Evolutionary conservation across 345 rosid species (phyloP), one percentile per base, ranked within the genome.

Genomic region (Eucalyptus pauciflora): DNA sequence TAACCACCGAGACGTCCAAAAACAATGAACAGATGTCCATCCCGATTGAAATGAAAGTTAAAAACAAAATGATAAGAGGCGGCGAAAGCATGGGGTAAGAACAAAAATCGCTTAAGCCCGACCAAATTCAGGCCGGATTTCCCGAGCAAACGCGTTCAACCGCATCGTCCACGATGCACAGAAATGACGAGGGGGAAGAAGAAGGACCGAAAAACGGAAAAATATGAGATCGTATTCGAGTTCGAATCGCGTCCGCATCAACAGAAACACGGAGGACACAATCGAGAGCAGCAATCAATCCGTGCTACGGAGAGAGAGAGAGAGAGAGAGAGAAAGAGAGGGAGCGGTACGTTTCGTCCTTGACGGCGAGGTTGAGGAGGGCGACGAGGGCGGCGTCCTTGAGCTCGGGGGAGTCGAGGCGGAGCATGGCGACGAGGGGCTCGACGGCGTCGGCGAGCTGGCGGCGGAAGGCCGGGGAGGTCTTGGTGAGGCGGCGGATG

Each of bases 341-440:
- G 10, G 43, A 87, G 1, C 37, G 94, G 41, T 94, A 98, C 99
- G 90, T 96, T 90, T 98, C 99, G 88, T 98, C 98, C 92, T 97
- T 95, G 85, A 98, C 99, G 91, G 99, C 99, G 48, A 98, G 99
- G 90, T 98, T 98, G 87, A 97, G 98, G 51, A 98, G 98, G 33
- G 99, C 99, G 69, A 96, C 96, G 15, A 98, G 92, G 56, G 99
- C 99, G 10, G 99, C 93, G 90, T 95, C 96, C 79, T 90, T 89
- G 25, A 94, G 91, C 88, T 93, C 94, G 18, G 91, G 88, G 4
- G 95, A 94, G 86, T 93, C 94, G 37, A 87, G 69, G 52, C 92
- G 92, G 88, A 97, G 97, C 98, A 97, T 94, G 88, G 95, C 94
- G 86, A 98, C 99, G 16, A 98, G 96, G 10, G 98, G 98, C 29